Evolutionary conservation across 352 stramenopile genomes (phyloP).

Genomic region (Thraustochytrium striatum): DNA sequence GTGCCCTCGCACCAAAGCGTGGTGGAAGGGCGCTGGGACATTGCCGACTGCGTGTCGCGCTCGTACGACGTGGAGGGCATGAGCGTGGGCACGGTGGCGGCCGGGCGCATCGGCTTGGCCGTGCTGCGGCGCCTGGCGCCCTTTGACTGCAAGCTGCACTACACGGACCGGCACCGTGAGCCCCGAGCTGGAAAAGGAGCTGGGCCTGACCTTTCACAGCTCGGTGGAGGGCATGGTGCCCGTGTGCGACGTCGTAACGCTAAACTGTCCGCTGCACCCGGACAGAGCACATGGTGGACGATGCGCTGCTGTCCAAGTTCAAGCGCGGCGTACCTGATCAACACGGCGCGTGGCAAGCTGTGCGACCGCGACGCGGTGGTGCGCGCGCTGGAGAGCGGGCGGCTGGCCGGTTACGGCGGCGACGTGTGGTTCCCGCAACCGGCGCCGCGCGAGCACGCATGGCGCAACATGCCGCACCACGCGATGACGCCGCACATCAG

Average conservation of each 20-base stretch:
- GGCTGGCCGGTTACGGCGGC: conserved; percentile 46
- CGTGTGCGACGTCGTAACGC: conserved; percentile 47
- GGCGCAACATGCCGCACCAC: conserved; percentile 53
- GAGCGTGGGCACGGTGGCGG: conserved; percentile 57
- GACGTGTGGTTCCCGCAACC: conserved; percentile 51
- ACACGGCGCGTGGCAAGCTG: conserved; percentile 50
- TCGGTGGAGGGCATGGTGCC: conserved; percentile 57
- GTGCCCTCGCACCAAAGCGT: conserved; percentile 60
- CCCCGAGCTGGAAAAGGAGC: conserved; percentile 58
- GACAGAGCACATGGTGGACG: conserved; percentile 50
- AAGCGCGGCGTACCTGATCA: conserved; percentile 50
- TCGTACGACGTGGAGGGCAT: conserved; percentile 60
- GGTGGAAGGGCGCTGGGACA: conserved; percentile 58
- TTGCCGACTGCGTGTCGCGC: conserved; percentile 56
- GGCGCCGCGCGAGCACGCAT: conserved; percentile 43
- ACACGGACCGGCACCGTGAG: conserved; percentile 60
- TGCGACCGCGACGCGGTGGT: conserved; percentile 46
- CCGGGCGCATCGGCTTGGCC: conserved; percentile 57
- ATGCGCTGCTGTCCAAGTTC: conserved; percentile 46
- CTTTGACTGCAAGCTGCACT: conserved; percentile 62
- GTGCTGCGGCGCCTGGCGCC: conserved; percentile 57
- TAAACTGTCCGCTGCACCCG: conserved; percentile 49
- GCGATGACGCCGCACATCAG: conserved; percentile 62
- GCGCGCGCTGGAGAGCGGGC: conserved; percentile 42
- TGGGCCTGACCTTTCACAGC: conserved; percentile 57